Evolutionary conservation across 2,329 filamentous ascomycete species (phyloP), one percentile per base, ranked within the genome.

Genomic region (Botrytis galanthina): DNA sequence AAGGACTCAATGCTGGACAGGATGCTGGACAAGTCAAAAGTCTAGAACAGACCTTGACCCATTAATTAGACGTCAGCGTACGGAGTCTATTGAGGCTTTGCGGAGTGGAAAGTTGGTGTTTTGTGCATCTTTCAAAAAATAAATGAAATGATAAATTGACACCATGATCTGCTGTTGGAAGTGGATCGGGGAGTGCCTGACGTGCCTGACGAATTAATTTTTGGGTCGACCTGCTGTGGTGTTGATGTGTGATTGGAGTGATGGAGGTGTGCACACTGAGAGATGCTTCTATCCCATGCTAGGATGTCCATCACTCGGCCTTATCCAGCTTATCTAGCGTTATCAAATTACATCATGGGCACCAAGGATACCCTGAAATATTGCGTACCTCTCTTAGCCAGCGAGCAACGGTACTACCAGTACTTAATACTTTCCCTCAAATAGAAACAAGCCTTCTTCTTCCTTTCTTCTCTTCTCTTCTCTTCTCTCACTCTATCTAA

Each of bases 261-360:
- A 46, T 46, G 18, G n/a, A n/a, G n/a, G n/a, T n/a, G n/a, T n/a
- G n/a, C n/a, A n/a, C n/a, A n/a, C n/a, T n/a, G n/a, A 32, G 20
- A 22, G 20, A 51, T 5, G 48, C 22, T n/a, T 54, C 44, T 22
- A 46, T 22, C 44, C 9, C 22, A 22, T 29, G 4, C 51, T 57
- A 29, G 51, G 51, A 9, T 57, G n/a, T 4, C n/a, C 16, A 18
- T 18, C 1, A 57, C 51, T 29, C n/a, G 37, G 32, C 46, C 18
- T 42, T 54, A 37, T 39, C 22, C 60, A 60, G 37, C 18, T 42
- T 54, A 37, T 39, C 22, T 70, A 60, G 37, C 35, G n/a, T 32
- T 60, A 60, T 70, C 67, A 39, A 70, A 70, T 70, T 70, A 70
- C 67, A 70, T 70, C 67, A 70, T 70, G 8, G 29, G 10, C 4